Evolutionary conservation across 306 rosid genomes (phyloP).

Genomic region (Ormosia semicastrata): DNA sequence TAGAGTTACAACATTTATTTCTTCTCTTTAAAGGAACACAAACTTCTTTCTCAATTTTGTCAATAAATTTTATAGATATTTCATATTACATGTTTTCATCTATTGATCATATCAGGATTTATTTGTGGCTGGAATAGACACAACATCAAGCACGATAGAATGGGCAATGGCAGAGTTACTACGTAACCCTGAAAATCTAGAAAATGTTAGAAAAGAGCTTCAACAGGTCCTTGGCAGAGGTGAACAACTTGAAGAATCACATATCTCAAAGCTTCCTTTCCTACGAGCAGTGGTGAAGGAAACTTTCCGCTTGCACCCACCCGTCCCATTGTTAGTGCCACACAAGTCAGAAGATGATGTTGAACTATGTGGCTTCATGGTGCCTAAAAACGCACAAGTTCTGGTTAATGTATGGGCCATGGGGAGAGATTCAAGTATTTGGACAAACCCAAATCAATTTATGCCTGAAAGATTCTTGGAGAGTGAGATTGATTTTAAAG

Average conservation of each 20-base stretch:
- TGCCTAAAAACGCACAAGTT: constrained; percentile 33
- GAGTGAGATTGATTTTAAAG: constrained; percentile 13
- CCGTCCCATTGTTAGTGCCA: constrained; percentile 30
- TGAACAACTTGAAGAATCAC: constrained; percentile 22
- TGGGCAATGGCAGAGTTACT: constrained; percentile 19
- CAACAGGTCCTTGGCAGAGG: neutral
- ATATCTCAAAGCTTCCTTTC: constrained; percentile 15
- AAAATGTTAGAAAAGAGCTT: constrained; percentile 14
- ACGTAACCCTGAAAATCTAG: neutral
- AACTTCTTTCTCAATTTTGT: no score
- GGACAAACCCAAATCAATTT: constrained; percentile 28
- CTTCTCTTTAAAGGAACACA: no score
- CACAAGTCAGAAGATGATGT: neutral
- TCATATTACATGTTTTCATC: no score
- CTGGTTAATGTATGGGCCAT: constrained; percentile 41
- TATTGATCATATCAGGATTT: neutral
- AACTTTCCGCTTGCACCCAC: constrained; percentile 37
- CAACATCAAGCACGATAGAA: neutral
- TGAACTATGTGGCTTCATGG: neutral
- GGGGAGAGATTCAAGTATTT: constrained; percentile 36
- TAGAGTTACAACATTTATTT: no score
- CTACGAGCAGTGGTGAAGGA: constrained; percentile 38
- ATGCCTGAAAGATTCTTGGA: constrained; percentile 32
- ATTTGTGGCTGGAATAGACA: constrained; percentile 7
- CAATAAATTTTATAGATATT: no score